Conservation (phyloP, 1,284 basidiomycete species). For the Schizopora paradoxa region DNA sequence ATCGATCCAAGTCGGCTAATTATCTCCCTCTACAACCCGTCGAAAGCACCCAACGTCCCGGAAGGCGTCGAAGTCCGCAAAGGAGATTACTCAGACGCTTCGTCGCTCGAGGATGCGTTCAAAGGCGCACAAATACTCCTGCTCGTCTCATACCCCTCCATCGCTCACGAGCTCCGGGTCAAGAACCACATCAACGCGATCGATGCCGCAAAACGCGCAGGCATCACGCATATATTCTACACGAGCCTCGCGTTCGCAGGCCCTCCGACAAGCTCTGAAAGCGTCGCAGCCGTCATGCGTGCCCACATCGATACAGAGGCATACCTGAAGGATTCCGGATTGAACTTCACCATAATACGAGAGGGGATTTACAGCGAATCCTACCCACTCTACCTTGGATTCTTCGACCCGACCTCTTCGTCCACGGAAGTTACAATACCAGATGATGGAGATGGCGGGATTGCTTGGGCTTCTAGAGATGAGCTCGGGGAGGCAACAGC, state of each 20-base stretch:
- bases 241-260: conserved; percentile 34
- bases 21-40: conserved; percentile 31
- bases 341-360: conserved; percentile 33
- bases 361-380: conserved; percentile 38
- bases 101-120: conserved; percentile 31
- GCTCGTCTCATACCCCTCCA: conserved; percentile 34
- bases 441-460: conserved; percentile 24
- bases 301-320: conserved; percentile 34
- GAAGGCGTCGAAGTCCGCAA: conserved; percentile 29
- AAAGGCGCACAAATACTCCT: conserved; percentile 31
- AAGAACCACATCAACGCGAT: conserved; percentile 32
- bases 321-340: conserved; percentile 31
- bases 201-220: conserved; percentile 32
- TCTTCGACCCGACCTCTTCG: conserved; percentile 22
- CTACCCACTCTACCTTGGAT: conserved; percentile 33
- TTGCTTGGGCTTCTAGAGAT: conserved; percentile 30
- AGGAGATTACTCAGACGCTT: conserved; percentile 30
- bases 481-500: conserved; percentile 32
- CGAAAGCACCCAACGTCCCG: conserved; percentile 23
- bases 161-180: conserved; percentile 31
- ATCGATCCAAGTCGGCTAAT: conserved; percentile 27
- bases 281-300: conserved; percentile 31
- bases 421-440: neutral
- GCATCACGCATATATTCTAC: conserved; percentile 34
- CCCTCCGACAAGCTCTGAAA: conserved; percentile 17